Percentiles rank a stretch among this genome's conserved stretches.
These are phyloP conservation scores for Byssothecium circinans DNA, from an alignment of 2,329 filamentous ascomycete species.

Conservation along the genomic window DNA sequence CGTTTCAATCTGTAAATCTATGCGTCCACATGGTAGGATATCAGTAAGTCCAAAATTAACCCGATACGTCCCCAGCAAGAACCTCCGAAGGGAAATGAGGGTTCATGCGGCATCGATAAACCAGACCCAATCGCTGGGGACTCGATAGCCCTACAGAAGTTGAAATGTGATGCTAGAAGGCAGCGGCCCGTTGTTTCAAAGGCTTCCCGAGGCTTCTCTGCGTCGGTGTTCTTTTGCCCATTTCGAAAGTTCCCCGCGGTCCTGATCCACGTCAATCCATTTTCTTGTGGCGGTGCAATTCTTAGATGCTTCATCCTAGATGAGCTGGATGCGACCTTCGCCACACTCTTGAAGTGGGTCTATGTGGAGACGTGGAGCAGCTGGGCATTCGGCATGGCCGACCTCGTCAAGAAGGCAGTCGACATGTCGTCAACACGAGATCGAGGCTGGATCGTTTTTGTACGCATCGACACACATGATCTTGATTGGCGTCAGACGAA, in stretches of 20 bases:
- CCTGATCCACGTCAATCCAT: slow-evolving; percentile 11
- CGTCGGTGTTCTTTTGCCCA: slow-evolving; percentile 6
- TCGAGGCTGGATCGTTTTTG: too few relatives aligned
- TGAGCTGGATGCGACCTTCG: slow-evolving; percentile 8
- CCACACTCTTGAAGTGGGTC: slow-evolving; percentile 2
- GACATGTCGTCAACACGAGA: too few relatives aligned
- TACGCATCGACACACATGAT: too few relatives aligned
- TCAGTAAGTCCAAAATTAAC: too few relatives aligned
- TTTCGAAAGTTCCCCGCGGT: slow-evolving; percentile 4
- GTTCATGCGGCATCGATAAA: slow-evolving; percentile 5
- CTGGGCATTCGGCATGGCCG: too few relatives aligned
- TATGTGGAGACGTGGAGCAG: too few relatives aligned
- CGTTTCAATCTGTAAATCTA: slow-evolving; percentile 9
- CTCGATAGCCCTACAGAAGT: background rate
- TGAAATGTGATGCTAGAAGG: background rate
- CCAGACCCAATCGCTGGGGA: background rate
- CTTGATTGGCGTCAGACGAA: background rate
- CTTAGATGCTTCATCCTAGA: slow-evolving; percentile 15
- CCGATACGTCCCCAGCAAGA: background rate
- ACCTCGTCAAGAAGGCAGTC: too few relatives aligned
- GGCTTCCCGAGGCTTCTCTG: slow-evolving; percentile 19
- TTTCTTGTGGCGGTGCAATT: slow-evolving; percentile 25
- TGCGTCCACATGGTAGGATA: slow-evolving; percentile 4
- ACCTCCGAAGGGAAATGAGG: slow-evolving; percentile 2
- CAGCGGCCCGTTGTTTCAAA: slow-evolving; percentile 14